phyloP scores from a whole-genome alignment of 441 rosid genomes.

The Lepidium campestre region DNA sequence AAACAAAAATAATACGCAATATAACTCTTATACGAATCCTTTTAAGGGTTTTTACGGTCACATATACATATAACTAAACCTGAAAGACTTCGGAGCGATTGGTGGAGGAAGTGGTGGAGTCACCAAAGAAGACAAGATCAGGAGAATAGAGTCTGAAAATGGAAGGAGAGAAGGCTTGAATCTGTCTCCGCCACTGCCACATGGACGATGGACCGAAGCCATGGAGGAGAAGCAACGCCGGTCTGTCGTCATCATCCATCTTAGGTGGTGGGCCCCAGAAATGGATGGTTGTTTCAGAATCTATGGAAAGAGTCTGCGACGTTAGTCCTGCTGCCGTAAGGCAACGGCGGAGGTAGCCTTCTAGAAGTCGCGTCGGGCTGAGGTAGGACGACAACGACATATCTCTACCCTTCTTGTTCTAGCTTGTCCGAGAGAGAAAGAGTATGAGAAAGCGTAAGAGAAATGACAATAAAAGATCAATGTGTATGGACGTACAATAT shows the following conservation, averaged over 20 bases:
- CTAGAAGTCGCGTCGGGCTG: constrained; percentile 49
- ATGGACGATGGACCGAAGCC: constrained; percentile 74
- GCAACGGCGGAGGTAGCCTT: constrained; percentile 63
- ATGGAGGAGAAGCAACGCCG: constrained; percentile 55
- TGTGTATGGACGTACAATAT: not conserved
- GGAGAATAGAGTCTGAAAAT: constrained; percentile 59
- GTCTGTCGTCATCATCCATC: constrained; percentile 23
- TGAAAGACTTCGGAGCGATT: constrained; percentile 64
- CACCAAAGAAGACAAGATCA: constrained; percentile 69
- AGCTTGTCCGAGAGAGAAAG: constrained; percentile 1
- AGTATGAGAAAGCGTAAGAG: not conserved
- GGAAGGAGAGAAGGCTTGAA: constrained; percentile 45
- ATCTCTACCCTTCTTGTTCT: constrained; percentile 11
- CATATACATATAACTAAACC: not conserved
- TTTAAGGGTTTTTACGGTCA: too few relatives aligned
- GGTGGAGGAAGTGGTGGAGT: constrained; percentile 45
- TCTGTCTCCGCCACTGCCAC: constrained; percentile 81
- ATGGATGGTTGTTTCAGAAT: constrained; percentile 50
- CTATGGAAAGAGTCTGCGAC: constrained; percentile 34
- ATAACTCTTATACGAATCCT: too few relatives aligned
- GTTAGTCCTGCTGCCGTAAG: constrained; percentile 57
- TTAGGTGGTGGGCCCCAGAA: constrained; percentile 58
- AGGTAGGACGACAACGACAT: constrained; percentile 36
- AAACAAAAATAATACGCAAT: too few relatives aligned
- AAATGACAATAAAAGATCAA: too few relatives aligned